Conservation (phyloP, 2,329 filamentous ascomycete genomes). For the Aspergillus neoniger region DNA sequence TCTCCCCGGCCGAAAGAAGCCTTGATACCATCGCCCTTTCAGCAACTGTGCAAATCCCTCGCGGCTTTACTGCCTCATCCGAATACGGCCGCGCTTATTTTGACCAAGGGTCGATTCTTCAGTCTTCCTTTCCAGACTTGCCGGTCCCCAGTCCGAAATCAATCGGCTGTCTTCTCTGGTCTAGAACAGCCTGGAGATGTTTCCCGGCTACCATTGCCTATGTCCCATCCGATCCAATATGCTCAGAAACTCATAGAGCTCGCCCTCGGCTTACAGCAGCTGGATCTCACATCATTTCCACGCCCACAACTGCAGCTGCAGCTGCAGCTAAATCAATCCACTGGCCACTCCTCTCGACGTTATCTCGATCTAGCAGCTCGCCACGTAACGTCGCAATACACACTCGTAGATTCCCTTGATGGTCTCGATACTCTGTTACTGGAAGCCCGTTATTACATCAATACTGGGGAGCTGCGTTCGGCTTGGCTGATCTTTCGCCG, state of each 20-base stretch:
- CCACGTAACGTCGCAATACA: conserved; percentile 3
- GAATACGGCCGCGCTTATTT: neutral
- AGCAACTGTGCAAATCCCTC: neutral
- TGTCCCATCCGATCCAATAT: neutral
- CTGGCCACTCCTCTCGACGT: neutral
- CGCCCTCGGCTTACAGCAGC: conserved; percentile 6
- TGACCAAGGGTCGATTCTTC: neutral
- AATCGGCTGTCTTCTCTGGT: too few species aligned
- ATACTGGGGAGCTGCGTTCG: neutral
- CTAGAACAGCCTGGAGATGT: neutral
- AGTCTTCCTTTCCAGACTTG: neutral
- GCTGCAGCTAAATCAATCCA: neutral
- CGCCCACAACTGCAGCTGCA: neutral
- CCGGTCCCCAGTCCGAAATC: neutral
- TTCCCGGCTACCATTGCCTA: neutral
- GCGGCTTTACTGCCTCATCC: neutral
- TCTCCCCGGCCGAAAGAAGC: neutral
- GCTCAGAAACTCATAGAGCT: conserved; percentile 7
- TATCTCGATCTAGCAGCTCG: neutral
- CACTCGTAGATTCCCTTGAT: conserved; percentile 1
- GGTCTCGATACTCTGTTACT: conserved; percentile 7
- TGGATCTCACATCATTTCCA: neutral
- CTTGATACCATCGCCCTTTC: too few species aligned
- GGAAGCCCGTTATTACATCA: conserved; percentile 4
- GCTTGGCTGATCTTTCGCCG: conserved; percentile 3